These are phyloP conservation scores for Pseudozyma tsukubaensis DNA, from an alignment of 1,284 basidiomycete species.

Conservation along the genomic window DNA sequence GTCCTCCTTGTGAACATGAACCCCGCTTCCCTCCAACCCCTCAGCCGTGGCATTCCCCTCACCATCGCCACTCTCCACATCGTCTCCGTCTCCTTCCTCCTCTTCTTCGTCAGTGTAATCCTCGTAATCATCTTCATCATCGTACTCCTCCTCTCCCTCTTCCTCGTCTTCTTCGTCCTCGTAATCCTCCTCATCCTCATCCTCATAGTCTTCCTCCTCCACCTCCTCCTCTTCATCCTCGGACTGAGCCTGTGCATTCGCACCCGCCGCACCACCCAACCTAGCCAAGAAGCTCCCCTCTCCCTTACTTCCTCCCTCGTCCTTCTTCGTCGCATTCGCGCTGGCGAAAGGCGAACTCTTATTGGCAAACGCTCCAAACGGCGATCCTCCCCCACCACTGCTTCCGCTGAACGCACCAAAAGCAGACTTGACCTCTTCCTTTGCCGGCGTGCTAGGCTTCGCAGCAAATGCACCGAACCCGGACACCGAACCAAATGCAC, in stretches of 20 bases:
- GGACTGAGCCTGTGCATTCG: neutral
- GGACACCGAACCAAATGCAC: constrained; percentile 13
- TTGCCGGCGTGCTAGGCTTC: constrained; percentile 5
- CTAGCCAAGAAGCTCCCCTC: constrained; percentile 22
- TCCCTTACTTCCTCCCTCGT: constrained; percentile 6
- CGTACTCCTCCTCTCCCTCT: constrained; percentile 15
- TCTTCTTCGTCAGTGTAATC: constrained; percentile 22
- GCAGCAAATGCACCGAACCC: constrained; percentile 9
- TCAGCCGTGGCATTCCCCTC: constrained; percentile 38
- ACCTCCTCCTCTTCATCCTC: constrained; percentile 39
- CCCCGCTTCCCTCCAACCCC: constrained; percentile 27
- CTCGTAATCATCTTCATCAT: constrained; percentile 1
- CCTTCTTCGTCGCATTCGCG: constrained; percentile 9
- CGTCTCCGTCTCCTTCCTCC: constrained; percentile 10
- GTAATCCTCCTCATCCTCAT: constrained; percentile 49
- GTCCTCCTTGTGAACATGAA: constrained; percentile 23
- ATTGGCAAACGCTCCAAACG: constrained; percentile 27
- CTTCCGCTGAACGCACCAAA: constrained; percentile 14
- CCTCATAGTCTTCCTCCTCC: constrained; percentile 40
- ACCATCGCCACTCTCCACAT: constrained; percentile 48
- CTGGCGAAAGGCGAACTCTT: constrained; percentile 27
- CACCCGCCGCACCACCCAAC: constrained; percentile 9
- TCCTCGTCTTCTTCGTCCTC: constrained; percentile 60
- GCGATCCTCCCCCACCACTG: constrained; percentile 6
- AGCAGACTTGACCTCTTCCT: constrained; percentile 17